Base-by-base conservation (phyloP, 306 rosid genomes). In the Fragaria iinumae region DNA sequence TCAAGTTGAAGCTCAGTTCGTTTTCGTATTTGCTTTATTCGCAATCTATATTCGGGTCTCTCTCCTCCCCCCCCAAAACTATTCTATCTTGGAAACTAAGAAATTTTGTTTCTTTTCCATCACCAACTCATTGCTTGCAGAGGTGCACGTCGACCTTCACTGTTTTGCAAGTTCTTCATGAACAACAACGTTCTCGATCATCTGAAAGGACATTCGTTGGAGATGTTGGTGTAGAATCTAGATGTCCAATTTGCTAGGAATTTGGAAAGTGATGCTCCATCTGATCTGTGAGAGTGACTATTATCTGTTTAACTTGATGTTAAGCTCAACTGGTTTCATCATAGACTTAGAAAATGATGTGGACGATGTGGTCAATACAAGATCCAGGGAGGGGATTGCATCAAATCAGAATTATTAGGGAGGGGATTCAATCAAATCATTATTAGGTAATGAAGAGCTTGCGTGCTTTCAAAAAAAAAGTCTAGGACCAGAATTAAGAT, bases 1-100 rank as follows among this genome's bases (percentile, higher is more conserved):
- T 38, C 36, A 53, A 72, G 76, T 50, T 72, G 50, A 55, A 21
- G 76, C 32, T 65, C 76, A 18, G 48, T 49, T 71, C 18, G 7
- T 60, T 60, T 32, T 11, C 11, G 36, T 17, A 36, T 3, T 62
- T 56, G 47, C 78, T 74, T 74, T 45, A 20, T 18, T 29, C 20
- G 70, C 60, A 74, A 44, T 62, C 78, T 29, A 43, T 29, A 74
- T 6, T 60, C 27, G 68, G 55, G 53, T 66, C 77, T 72, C 62
- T 13, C 3, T 0, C 64, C 67, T 13, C 36, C 36, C 36, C 36
- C 36, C 36, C 36, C 36, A 0, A 32, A 74, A 45, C 60, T 29
- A 7, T 27, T 29, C 5, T 74, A 41, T 11, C 78, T 74, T 74
- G 14, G 45, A 63, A 62, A 60, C 78, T 62, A 74, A 74, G 70